These are phyloP conservation scores for Incumbomyces lentus DNA, from an alignment of 2,329 filamentous ascomycete species.

Conservation along the genomic window DNA sequence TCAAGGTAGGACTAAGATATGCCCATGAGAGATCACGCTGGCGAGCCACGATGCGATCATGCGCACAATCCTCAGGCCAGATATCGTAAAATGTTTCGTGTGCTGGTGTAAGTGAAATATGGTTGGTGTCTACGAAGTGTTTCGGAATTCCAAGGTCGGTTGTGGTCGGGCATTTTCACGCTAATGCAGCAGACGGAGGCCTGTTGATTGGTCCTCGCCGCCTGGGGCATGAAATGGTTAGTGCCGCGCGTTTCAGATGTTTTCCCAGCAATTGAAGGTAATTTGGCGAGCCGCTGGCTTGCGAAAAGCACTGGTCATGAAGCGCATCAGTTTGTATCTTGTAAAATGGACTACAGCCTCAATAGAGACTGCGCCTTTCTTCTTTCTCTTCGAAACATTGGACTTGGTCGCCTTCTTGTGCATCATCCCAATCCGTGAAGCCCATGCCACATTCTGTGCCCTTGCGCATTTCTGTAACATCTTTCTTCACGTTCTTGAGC, in stretches of 20 bases:
- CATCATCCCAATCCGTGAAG: slow-evolving; percentile 68
- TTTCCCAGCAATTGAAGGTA: background rate
- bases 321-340: background rate
- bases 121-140: slow-evolving; percentile 4
- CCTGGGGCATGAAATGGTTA: background rate
- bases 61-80: background rate
- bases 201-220: background rate
- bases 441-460: slow-evolving; percentile 87
- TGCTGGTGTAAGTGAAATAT: background rate
- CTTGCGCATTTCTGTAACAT: slow-evolving; percentile 79
- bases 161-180: background rate
- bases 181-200: background rate
- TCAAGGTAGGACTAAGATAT: background rate
- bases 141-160: background rate
- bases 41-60: background rate
- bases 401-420: slow-evolving; percentile 71
- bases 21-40: background rate
- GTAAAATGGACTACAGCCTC: background rate
- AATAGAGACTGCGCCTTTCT: slow-evolving; percentile 52
- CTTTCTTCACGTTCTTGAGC: slow-evolving; percentile 87
- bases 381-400: slow-evolving; percentile 74
- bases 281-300: slow-evolving; percentile 1
- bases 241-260: background rate
- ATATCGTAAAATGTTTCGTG: background rate
- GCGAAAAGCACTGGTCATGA: too few relatives aligned